A percentile compares a stretch with the other conserved stretches of the same genome.
Conservation (phyloP, 805 yeast genomes). For the Priceomyces melissophilus region DNA sequence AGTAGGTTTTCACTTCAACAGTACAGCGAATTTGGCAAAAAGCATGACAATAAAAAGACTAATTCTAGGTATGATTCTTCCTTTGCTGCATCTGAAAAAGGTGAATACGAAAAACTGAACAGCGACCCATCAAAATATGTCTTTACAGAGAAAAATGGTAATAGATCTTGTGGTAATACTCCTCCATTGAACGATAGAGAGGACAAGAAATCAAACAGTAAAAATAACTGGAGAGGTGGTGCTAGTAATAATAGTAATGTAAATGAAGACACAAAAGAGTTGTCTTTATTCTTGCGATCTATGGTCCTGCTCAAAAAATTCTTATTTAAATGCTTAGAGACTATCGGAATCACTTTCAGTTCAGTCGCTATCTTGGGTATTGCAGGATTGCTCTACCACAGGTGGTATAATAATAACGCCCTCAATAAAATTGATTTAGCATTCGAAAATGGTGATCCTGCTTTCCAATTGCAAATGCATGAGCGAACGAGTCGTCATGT, state of each 20-base stretch:
- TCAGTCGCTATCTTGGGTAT: constrained; percentile 65
- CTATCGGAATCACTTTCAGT: constrained; percentile 68
- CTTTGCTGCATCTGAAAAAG: too few species aligned
- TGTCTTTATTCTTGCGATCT: constrained; percentile 16
- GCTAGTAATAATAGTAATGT: background rate
- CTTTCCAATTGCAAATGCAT: constrained; percentile 58
- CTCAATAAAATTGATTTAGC: constrained; percentile 62
- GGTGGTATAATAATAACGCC: constrained; percentile 56
- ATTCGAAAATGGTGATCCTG: constrained; percentile 65
- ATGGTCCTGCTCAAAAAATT: constrained; percentile 21
- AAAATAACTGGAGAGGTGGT: too few species aligned
- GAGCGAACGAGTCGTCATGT: constrained; percentile 33
- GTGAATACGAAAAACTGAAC: too few species aligned
- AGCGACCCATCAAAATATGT: too few species aligned
- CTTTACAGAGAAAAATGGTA: too few species aligned
- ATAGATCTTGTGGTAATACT: too few species aligned
- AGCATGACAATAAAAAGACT: too few species aligned
- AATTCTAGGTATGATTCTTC: too few species aligned
- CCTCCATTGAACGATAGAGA: too few species aligned
- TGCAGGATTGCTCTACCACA: constrained; percentile 72
- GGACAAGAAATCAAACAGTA: too few species aligned
- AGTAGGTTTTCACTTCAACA: too few species aligned
- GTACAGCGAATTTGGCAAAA: too few species aligned
- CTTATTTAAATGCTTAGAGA: constrained; percentile 51
- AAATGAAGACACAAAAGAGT: constrained; percentile 13